Evolutionary conservation across 2,329 filamentous ascomycete genomes (phyloP), one percentile per base, ranked within the genome.

Genomic region (Pseudocercospora crystallina): DNA sequence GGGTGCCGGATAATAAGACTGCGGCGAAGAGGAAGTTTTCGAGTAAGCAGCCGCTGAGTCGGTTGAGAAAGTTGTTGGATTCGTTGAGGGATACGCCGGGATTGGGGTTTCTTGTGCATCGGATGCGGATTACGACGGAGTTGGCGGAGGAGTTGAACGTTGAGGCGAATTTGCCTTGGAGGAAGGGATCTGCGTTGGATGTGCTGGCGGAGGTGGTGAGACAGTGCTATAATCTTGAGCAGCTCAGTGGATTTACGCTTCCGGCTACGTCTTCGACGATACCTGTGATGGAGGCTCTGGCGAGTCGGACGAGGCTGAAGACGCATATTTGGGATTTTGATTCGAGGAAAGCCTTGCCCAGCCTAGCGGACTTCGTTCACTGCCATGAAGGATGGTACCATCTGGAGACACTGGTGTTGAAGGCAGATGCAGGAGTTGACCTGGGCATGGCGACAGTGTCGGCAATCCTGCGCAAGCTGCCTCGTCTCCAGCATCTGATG

Each of bases 181-280:
- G 63, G 32, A 51, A 64, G 61, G 71, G 78, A 59, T 75, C 77
- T 42, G 77, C 80, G 45, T 68, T 77, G 37, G 76, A 80, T 50
- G 52, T 77, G 13, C 65, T 82, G 13, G 77, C 79, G 5, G 81
- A 80, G 1, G 69, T 84, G 33, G 77, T 84, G 30, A 80, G 81
- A 75, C 74, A 76, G 2, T 83, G 80, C 58, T 79, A 80, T 7
- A 80, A 79, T 52, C 65, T 84, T 15, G 79, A 83, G 64, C 72
- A 73, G 20, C 65, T 84, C 7, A 62, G 75, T 30, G 81, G 80
- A 5, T 76, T 82, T 49, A 72, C 75, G 42, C 67, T 78, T n/a
- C 72, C 76, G 5, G 55, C 54, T 8, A 54, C 49, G 13, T 49
- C 40, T 12, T 46, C 40, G 31, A 61, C 51, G 32, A 41, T 17